Conservation (phyloP, 768 basidiomycete genomes). For the Trametes cingulata region DNA sequence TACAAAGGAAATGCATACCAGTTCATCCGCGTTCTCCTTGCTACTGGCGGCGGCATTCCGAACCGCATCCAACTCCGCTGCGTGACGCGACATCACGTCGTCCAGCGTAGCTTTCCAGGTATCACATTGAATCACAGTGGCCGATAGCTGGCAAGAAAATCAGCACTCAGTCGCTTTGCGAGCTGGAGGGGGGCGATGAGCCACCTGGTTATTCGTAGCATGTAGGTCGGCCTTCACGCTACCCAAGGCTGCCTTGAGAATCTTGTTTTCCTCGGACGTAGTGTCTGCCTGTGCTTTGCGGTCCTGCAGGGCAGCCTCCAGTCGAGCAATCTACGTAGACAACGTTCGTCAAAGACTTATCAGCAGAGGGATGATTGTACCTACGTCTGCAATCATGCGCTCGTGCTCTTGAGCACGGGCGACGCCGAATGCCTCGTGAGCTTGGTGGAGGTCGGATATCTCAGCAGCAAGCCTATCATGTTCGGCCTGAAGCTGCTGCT, state of each 20-base stretch:
- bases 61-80: background rate
- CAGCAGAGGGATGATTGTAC: no score
- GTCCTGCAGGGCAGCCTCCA: background rate
- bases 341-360: no score
- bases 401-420: constrained; percentile 1
- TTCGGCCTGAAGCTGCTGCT: background rate
- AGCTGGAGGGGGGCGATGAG: no score
- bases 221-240: background rate
- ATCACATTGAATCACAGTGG: constrained; percentile 8
- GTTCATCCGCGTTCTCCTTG: background rate
- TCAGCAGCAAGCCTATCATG: background rate
- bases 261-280: background rate
- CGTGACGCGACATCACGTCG: constrained; percentile 2
- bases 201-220: background rate
- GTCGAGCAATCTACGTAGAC: background rate
- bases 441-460: background rate
- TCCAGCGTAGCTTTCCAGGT: constrained; percentile 7
- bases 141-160: background rate
- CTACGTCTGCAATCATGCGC: background rate
- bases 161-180: no score
- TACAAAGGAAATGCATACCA: background rate
- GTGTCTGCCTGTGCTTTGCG: background rate
- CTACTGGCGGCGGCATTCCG: background rate
- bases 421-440: background rate
- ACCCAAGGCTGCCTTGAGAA: background rate